phyloP scores from a whole-genome alignment of 176 grass and related monocot species.

The Lolium perenne region DNA sequence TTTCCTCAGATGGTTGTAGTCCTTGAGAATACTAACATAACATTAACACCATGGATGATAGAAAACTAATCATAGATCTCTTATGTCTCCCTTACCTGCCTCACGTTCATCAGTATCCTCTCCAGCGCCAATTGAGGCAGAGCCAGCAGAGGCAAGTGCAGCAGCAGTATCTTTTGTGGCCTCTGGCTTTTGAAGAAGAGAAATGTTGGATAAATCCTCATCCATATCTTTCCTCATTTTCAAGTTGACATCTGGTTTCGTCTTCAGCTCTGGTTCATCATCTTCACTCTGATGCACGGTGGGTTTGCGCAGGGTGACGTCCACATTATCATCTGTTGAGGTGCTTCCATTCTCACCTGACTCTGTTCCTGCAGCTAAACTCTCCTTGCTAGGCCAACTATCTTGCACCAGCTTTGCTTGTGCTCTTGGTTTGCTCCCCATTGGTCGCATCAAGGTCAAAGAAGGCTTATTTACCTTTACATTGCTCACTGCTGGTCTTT shows the following conservation, averaged over 20 bases:
- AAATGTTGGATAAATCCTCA: conserved; percentile 68
- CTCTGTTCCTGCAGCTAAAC: conserved; percentile 46
- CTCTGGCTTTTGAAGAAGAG: conserved; percentile 84
- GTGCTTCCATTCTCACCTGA: conserved; percentile 28
- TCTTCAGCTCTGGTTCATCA: conserved; percentile 65
- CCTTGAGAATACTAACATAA: conserved; percentile 66
- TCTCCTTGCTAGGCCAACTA: conserved; percentile 63
- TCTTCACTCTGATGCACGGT: conserved; percentile 61
- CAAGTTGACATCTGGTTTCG: conserved; percentile 55
- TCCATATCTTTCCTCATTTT: conserved; percentile 77
- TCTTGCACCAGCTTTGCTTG: conserved; percentile 24
- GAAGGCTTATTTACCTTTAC: conserved; percentile 34
- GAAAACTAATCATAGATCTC: conserved; percentile 3
- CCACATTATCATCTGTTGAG: conserved; percentile 34
- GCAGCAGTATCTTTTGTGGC: conserved; percentile 38
- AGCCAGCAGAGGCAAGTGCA: conserved; percentile 31
- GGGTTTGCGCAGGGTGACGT: conserved; percentile 75
- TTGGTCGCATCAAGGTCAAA: conserved; percentile 43
- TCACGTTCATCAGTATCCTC: conserved; percentile 33
- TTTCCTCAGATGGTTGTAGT: conserved; percentile 55
- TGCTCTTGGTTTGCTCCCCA: conserved; percentile 51
- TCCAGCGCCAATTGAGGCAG: conserved; percentile 13
- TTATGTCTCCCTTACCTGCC: conserved; percentile 50
- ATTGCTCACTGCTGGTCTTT: conserved; percentile 47
- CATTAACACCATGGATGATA: conserved; percentile 50